A percentile compares a stretch with the other conserved stretches of the same genome.
Evolutionary conservation across 1,139 yeast species (phyloP).

Genomic region (Candida tunisiensis): DNA sequence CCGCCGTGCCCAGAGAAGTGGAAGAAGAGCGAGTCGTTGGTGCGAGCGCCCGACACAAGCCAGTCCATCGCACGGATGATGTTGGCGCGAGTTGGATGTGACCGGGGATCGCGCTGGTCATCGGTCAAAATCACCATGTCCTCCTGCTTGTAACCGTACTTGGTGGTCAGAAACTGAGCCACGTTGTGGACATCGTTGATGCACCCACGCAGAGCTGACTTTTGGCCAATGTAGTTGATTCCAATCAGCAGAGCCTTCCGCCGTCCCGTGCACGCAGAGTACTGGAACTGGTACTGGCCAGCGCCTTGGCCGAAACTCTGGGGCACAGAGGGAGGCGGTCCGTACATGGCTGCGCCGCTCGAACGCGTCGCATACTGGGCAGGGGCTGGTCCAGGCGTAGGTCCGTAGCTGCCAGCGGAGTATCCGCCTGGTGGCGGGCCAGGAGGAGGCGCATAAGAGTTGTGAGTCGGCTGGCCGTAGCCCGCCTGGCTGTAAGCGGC

Average conservation of each 20-base stretch:
- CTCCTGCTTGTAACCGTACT: constrained; percentile 52
- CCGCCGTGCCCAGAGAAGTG: constrained; percentile 97
- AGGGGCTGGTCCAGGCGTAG: constrained; percentile 1
- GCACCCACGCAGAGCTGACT: constrained; percentile 63
- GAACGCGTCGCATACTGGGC: constrained; percentile 1
- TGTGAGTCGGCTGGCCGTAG: background rate
- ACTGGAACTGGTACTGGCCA: constrained; percentile 31
- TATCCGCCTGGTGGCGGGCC: constrained; percentile 8
- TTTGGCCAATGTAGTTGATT: constrained; percentile 69
- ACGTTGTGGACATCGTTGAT: constrained; percentile 39
- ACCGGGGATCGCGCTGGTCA: constrained; percentile 44
- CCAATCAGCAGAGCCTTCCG: constrained; percentile 79
- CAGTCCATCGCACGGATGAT: constrained; percentile 81
- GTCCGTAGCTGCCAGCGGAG: constrained; percentile 3
- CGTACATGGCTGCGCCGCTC: constrained; percentile 6
- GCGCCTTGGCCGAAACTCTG: constrained; percentile 21
- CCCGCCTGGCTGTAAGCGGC: background rate
- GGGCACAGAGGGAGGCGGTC: constrained; percentile 19
- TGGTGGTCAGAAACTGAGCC: constrained; percentile 21
- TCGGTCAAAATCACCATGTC: constrained; percentile 80
- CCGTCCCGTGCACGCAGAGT: constrained; percentile 60
- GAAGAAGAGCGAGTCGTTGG: constrained; percentile 53
- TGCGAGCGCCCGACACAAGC: constrained; percentile 67
- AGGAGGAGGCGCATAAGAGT: constrained; percentile 7
- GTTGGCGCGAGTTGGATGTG: constrained; percentile 62